Base-by-base conservation (phyloP, 169 alveolate genomes). In the Cyclospora cayetanensis region DNA sequence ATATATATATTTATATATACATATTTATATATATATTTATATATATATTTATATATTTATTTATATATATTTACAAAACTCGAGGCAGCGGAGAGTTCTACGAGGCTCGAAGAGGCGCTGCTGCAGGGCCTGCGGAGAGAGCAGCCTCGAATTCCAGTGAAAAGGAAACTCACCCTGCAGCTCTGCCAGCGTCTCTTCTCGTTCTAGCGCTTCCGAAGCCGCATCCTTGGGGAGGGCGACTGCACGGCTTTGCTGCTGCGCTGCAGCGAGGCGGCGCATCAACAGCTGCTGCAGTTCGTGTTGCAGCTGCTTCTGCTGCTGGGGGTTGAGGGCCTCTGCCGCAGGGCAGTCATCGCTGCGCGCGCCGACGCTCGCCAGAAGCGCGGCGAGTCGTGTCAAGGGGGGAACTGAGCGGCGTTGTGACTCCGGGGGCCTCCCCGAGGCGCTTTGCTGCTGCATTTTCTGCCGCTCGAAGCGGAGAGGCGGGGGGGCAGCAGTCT, bases 221-320 rank as follows among this genome's bases (percentile, higher is more conserved):
- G 46, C 80, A 68, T 29, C 41, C 2, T 20, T 22, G 34, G 80
- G 80, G 7, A 31, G 50, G 34, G 80, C 80, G 34, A 68, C 80
- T 20, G 80, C 80, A 12, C 80, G 80, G 50, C 80, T 46, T 25
- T 68, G 52, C 80, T 68, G 43, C 80, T 68, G 80, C n/a, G 80
- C 80, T 31, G 80, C 80, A 29, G 80, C 80, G 7, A 68, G 80
- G 80, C 34, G 80, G 35, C 31, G 72, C 72, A 60, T n/a, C 72
- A 60, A 31, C 72, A 60, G 4, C 72, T 60, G 72, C 72, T 60
- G 72, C 35, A 60, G 72, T 31, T 60, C 72, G 4, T 60, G 72
- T 31, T 60, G 72, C 72, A 60, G 72, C 72, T 60, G 72, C 72
- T 60, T n/a, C 72, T 60, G 72, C 72, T 60, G 72, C 4, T 60